phyloP scores from a whole-genome alignment of 352 stramenopile species.

The Peronospora destructor region DNA sequence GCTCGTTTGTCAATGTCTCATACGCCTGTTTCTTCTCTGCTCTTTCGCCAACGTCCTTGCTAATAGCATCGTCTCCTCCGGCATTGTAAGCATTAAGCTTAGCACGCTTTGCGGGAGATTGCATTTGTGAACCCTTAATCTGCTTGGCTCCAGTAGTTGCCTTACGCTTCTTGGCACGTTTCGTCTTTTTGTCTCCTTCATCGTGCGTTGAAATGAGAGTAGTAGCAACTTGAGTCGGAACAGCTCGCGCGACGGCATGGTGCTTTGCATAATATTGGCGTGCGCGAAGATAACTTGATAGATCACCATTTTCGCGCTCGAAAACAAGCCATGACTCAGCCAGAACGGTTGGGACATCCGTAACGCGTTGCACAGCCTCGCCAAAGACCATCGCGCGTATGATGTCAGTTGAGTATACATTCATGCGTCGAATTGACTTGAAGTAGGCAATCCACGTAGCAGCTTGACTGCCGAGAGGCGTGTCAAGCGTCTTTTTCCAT shows the following conservation, averaged over 20 bases:
- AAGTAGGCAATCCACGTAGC: conserved; percentile 43
- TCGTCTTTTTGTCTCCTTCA: conserved; percentile 13
- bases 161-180: conserved; percentile 24
- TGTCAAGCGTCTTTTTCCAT: conserved; percentile 27
- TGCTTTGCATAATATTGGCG: conserved; percentile 29
- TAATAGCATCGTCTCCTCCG: neutral
- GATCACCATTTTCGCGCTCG: conserved; percentile 43
- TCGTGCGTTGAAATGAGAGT: neutral
- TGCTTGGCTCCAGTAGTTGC: conserved; percentile 6
- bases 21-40: conserved; percentile 30
- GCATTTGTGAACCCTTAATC: conserved; percentile 7
- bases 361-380: conserved; percentile 27
- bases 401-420: conserved; percentile 10
- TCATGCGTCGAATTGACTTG: conserved; percentile 30
- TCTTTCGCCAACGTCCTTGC: conserved; percentile 3
- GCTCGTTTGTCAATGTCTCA: conserved; percentile 43
- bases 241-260: neutral
- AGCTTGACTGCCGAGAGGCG: conserved; percentile 20
- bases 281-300: conserved; percentile 30
- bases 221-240: conserved; percentile 1
- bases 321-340: conserved; percentile 44
- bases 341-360: conserved; percentile 26
- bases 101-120: conserved; percentile 18
- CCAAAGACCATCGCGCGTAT: conserved; percentile 42
- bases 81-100: conserved; percentile 10